Percentiles rank a stretch among this genome's conserved stretches.
Conservation (phyloP, 495 filamentous ascomycete genomes). For the Tirmania nivea region DNA sequence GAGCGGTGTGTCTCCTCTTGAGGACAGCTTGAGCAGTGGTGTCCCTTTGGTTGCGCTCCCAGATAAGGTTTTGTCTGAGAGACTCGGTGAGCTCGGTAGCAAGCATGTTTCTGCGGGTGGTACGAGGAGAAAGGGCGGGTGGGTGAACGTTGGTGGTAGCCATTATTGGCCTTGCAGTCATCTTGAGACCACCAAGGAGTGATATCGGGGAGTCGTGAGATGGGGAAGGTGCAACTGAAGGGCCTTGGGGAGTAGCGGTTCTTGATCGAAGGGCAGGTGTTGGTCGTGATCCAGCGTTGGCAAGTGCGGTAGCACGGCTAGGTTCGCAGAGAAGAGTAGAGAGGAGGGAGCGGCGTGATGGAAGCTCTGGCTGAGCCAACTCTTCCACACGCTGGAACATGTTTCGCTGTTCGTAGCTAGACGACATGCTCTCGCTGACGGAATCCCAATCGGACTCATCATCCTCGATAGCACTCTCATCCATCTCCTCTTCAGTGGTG, state of each 20-base stretch:
- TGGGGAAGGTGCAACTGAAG: constrained; percentile 52
- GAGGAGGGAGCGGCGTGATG: constrained; percentile 64
- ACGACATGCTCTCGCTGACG: constrained; percentile 62
- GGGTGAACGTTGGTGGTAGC: constrained; percentile 44
- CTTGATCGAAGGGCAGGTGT: constrained; percentile 64
- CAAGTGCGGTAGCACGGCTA: constrained; percentile 39
- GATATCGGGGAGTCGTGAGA: constrained; percentile 20
- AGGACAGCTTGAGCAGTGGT: constrained; percentile 70
- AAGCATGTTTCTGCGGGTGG: constrained; percentile 91
- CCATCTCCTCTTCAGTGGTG: constrained; percentile 21
- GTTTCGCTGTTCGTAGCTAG: constrained; percentile 50
- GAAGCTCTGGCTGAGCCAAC: background rate
- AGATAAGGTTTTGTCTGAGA: constrained; percentile 53
- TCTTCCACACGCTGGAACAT: constrained; percentile 22
- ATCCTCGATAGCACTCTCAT: constrained; percentile 70
- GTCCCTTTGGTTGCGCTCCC: constrained; percentile 77
- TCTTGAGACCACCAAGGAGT: background rate
- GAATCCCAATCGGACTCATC: constrained; percentile 76
- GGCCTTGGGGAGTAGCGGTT: constrained; percentile 47
- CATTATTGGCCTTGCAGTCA: constrained; percentile 25
- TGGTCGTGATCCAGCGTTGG: constrained; percentile 41
- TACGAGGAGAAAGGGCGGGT: constrained; percentile 58
- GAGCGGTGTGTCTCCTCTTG: constrained; percentile 78
- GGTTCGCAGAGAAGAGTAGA: constrained; percentile 73
- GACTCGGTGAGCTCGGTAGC: constrained; percentile 77